A percentile compares a stretch with the other conserved stretches of the same genome.
phyloP scores from a whole-genome alignment of 768 basidiomycete species.

The Mycena polygramma region DNA sequence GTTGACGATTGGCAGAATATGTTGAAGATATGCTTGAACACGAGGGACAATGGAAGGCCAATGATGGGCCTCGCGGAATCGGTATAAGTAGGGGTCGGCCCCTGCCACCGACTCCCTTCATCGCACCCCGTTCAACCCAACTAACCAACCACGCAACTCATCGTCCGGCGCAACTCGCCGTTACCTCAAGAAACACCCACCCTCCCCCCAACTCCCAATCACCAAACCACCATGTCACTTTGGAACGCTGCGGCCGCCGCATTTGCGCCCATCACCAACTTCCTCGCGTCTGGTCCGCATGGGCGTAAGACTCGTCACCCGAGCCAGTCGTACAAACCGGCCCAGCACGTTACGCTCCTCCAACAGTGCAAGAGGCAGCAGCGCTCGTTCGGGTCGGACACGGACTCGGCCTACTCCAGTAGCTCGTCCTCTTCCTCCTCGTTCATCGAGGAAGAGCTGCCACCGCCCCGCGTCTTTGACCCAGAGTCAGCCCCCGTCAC shows the following conservation, averaged over 20 bases:
- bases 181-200: slow-evolving; percentile 4
- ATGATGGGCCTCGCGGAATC: neutral
- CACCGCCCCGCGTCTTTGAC: neutral
- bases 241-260: slow-evolving; percentile 1
- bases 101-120: neutral
- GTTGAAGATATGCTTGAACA: no score
- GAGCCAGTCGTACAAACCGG: slow-evolving; percentile 4
- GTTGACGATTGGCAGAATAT: slow-evolving; percentile 20
- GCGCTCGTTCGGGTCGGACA: neutral
- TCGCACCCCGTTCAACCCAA: neutral
- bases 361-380: slow-evolving; percentile 19
- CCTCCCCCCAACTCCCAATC: neutral
- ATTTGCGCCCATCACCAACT: neutral
- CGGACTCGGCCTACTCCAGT: neutral
- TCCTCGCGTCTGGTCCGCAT: neutral
- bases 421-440: slow-evolving; percentile 5
- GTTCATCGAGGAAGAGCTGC: neutral
- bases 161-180: slow-evolving; percentile 15
- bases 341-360: slow-evolving; percentile 14
- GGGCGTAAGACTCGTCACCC: slow-evolving; percentile 1
- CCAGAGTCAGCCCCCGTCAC: neutral
- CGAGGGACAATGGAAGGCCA: slow-evolving; percentile 25
- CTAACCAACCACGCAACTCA: neutral
- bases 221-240: neutral
- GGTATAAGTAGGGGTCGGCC: slow-evolving; percentile 11